Evolutionary conservation across 2,329 filamentous ascomycete species (phyloP).

Genomic region (Coniochaeta sp.): DNA sequence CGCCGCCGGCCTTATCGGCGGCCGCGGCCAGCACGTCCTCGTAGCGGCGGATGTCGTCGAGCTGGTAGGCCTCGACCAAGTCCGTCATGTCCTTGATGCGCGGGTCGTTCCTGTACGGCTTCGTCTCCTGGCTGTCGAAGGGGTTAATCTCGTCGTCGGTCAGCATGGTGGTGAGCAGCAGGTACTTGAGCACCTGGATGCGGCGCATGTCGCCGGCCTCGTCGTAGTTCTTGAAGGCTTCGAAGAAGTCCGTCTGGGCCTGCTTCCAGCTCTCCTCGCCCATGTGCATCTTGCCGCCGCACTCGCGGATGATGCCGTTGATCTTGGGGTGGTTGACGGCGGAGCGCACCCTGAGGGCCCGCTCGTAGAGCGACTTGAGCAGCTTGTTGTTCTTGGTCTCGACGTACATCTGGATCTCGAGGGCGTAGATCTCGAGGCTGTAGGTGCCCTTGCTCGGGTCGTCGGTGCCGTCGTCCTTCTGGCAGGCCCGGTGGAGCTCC

Average conservation of each 20-base stretch:
- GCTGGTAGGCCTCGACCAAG: constrained; percentile 91
- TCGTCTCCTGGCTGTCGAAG: constrained; percentile 97
- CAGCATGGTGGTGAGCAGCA: constrained; percentile 94
- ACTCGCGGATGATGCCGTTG: constrained; percentile 98
- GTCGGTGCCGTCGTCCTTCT: constrained; percentile 77
- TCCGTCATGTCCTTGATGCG: constrained; percentile 97
- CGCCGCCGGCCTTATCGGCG: constrained; percentile 45
- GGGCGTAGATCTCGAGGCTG: constrained; percentile 86
- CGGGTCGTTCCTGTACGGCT: constrained; percentile 93
- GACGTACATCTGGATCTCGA: constrained; percentile 98
- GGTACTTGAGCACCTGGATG: constrained; percentile 95
- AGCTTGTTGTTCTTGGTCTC: constrained; percentile 97
- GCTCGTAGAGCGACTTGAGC: constrained; percentile 85
- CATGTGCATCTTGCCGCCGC: constrained; percentile 99
- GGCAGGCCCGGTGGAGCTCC: constrained; percentile 84
- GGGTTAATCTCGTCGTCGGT: constrained; percentile 99
- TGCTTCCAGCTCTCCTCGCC: constrained; percentile 99
- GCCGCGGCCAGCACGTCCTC: constrained; percentile 82
- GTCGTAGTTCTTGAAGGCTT: constrained; percentile 98
- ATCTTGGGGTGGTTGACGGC: constrained; percentile 97
- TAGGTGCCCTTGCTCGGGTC: constrained; percentile 96
- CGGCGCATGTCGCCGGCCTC: constrained; percentile 93
- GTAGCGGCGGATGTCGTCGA: constrained; percentile 88
- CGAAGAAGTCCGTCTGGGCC: constrained; percentile 95
- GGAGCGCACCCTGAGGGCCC: constrained; percentile 86